Base-by-base conservation (phyloP, 2,329 filamentous ascomycete genomes). In the Sporothrix pallida region DNA sequence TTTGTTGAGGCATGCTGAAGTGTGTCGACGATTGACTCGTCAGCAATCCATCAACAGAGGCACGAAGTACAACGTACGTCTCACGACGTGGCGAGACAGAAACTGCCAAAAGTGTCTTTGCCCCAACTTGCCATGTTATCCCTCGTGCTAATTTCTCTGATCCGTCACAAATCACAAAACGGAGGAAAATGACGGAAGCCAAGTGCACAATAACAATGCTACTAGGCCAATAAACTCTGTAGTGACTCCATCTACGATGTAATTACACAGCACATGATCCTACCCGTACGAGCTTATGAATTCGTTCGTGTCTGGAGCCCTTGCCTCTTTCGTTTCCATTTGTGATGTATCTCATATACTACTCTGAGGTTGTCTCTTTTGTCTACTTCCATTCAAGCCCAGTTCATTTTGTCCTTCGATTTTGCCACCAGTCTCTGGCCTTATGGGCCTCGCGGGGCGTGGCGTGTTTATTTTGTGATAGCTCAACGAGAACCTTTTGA, bases 81-180 rank as follows among this genome's bases (percentile, higher is more conserved):
- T 7, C 7, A 37, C 2, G 4, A 37, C 2, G 31, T 37, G 13
- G 26, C 56, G 13, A 37, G 56, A 17, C 26, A 60, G 58, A 10
- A 15, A n/a, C 15, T 8, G 31, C n/a, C 8, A 63, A 37, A 3
- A 31, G 17, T 9, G 58, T 31, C 31, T 17, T 42, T 62, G 31
- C 37, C 60, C 37, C 31, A 13, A 23, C n/a, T 10, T 65, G 37
- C 13, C 42, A 26, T 23, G 52, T 56, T 26, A 56, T 56, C 52
- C 52, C 20, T 26, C 15, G 52, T 23, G 13, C 12, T 20, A 10
- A 20, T 46, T 67, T 17, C 3, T 67, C 42, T 44, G 42, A 9
- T 67, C 42, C 12, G 62, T 67, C 62, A 67, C 17, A 48, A 48
- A 67, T 48, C 42, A 48, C 3, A 48, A 65, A 65, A 8, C 12